Evolutionary conservation across 768 basidiomycete species (phyloP).

Genomic region (Pholiota molesta): DNA sequence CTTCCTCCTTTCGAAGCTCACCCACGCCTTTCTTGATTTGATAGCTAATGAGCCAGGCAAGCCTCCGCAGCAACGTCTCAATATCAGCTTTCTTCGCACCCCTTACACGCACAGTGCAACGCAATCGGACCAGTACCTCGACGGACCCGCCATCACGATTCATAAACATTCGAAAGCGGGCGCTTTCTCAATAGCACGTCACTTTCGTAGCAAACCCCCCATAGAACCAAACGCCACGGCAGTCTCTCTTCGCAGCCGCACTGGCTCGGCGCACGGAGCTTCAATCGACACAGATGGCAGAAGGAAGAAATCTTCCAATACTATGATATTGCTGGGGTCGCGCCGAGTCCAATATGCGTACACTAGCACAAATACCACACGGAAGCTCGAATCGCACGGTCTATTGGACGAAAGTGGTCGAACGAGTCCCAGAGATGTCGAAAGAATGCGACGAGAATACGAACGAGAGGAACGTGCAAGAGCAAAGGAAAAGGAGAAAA

Average conservation of each 20-base stretch:
- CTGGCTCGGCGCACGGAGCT: constrained; percentile 22
- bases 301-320: constrained; percentile 35
- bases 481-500: constrained; percentile 11
- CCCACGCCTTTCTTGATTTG: constrained; percentile 7
- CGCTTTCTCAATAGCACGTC: constrained; percentile 80
- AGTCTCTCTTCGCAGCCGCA: constrained; percentile 9
- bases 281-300: constrained; percentile 27
- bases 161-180: constrained; percentile 83
- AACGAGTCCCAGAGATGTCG: constrained; percentile 35
- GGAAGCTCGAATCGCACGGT: constrained; percentile 68
- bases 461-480: constrained; percentile 25
- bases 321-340: constrained; percentile 69
- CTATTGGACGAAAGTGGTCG: constrained; percentile 52
- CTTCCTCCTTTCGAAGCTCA: constrained; percentile 1
- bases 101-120: constrained; percentile 35
- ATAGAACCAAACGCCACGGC: constrained; percentile 6
- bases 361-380: constrained; percentile 75
- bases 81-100: constrained; percentile 58
- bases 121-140: constrained; percentile 32
- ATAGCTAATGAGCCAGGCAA: constrained; percentile 54
- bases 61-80: constrained; percentile 69
- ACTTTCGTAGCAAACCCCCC: constrained; percentile 38
- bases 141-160: constrained; percentile 67
- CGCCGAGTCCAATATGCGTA: constrained; percentile 78
- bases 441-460: constrained; percentile 32